A percentile compares a stretch with the other conserved stretches of the same genome.
These are phyloP conservation scores for Pichia terricola DNA, from an alignment of 1,139 yeast genomes.

Conservation along the genomic window DNA sequence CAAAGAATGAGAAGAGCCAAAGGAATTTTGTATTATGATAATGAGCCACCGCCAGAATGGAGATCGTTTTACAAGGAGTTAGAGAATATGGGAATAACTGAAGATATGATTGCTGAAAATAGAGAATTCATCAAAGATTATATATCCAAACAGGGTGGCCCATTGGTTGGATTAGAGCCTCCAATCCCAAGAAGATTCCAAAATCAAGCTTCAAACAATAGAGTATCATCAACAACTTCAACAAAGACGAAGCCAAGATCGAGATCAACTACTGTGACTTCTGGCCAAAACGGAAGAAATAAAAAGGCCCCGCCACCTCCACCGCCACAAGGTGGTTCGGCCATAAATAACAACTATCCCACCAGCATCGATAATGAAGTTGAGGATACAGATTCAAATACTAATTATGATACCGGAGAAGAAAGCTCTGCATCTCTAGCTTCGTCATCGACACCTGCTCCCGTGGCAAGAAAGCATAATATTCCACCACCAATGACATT, in stretches of 20 bases:
- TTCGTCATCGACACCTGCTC: background rate
- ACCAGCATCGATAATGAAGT: background rate
- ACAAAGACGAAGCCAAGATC: constrained; percentile 2
- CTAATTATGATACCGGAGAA: background rate
- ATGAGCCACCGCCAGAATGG: constrained; percentile 82
- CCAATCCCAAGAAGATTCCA: constrained; percentile 64
- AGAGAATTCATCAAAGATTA: constrained; percentile 73
- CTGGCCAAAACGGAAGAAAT: constrained; percentile 16
- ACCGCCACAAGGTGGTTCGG: constrained; percentile 7
- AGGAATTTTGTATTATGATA: constrained; percentile 66
- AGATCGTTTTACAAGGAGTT: constrained; percentile 62
- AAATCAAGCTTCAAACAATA: background rate
- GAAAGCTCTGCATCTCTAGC: background rate
- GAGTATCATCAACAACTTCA: background rate
- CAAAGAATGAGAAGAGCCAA: constrained; percentile 49
- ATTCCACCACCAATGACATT: constrained; percentile 28
- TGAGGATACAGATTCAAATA: background rate
- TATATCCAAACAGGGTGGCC: constrained; percentile 71
- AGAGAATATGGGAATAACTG: constrained; percentile 71
- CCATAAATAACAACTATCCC: no score
- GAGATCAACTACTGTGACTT: constrained; percentile 11
- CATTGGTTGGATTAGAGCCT: constrained; percentile 77
- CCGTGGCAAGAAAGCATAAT: constrained; percentile 12
- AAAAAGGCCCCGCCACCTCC: constrained; percentile 26
- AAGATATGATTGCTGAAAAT: constrained; percentile 85